These are phyloP conservation scores for Penicillium fuscoglaucum DNA, from an alignment of 2,329 filamentous ascomycete species.

Conservation along the genomic window DNA sequence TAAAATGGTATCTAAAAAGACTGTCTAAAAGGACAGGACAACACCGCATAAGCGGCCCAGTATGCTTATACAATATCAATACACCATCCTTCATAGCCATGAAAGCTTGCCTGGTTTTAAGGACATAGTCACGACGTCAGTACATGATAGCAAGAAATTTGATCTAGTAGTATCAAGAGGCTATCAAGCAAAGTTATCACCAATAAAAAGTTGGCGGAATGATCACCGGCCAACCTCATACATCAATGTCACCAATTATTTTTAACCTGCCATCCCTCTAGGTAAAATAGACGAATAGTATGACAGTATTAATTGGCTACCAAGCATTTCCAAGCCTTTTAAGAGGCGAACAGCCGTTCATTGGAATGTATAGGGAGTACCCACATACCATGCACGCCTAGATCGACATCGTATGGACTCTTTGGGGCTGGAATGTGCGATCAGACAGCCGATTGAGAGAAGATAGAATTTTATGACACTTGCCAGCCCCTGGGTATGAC, in stretches of 20 bases:
- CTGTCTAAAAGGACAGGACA: too few species aligned
- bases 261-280: neutral
- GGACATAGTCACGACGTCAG: neutral
- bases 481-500: slow-evolving; percentile 25
- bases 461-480: neutral
- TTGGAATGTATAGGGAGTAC: slow-evolving; percentile 19
- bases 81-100: neutral
- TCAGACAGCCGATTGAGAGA: slow-evolving; percentile 5
- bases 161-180: neutral
- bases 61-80: neutral
- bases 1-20: too few species aligned
- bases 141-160: too few species aligned
- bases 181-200: neutral
- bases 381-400: slow-evolving; percentile 18
- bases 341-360: slow-evolving; percentile 14
- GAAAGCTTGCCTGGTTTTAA: too few species aligned
- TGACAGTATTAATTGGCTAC: neutral
- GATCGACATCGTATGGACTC: slow-evolving; percentile 16
- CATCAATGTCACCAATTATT: neutral
- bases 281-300: neutral
- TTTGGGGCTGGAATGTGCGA: slow-evolving; percentile 22
- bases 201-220: neutral
- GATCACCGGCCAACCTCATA: neutral
- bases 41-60: too few species aligned
- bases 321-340: slow-evolving; percentile 11